Percentiles rank a stretch among this genome's conserved stretches.
These are phyloP conservation scores for Glebionis coronaria DNA, from an alignment of 129 eudicot species.

Conservation along the genomic window DNA sequence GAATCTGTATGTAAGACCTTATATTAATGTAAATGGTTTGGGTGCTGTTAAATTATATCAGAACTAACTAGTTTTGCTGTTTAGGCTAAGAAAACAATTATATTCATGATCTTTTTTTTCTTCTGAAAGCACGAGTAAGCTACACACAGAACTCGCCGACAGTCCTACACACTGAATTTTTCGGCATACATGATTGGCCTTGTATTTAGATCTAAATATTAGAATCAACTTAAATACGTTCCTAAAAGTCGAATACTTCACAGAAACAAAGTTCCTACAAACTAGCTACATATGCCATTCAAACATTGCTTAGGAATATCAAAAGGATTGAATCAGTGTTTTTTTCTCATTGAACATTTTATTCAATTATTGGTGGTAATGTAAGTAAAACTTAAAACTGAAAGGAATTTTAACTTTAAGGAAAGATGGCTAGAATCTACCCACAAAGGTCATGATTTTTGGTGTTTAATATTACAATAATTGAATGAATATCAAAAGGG, in stretches of 20 bases:
- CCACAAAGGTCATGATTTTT: constrained; percentile 27
- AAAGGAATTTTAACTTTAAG: constrained; percentile 5
- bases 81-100: not conserved
- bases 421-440: constrained; percentile 27
- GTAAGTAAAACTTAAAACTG: not conserved
- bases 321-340: constrained; percentile 10
- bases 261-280: not conserved
- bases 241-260: not conserved
- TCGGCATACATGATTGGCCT: not conserved
- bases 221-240: not conserved
- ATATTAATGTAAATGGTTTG: not conserved
- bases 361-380: constrained; percentile 29
- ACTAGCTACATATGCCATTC: constrained; percentile 7
- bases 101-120: not conserved
- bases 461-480: constrained; percentile 24
- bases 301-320: constrained; percentile 24
- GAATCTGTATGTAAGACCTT: constrained; percentile 1
- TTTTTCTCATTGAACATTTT: constrained; percentile 8
- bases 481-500: constrained; percentile 23
- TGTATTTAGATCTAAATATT: not conserved
- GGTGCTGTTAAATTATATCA: not conserved
- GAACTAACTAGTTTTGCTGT: not conserved
- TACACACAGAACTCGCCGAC: not conserved
- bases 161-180: not conserved
- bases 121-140: not conserved